A percentile compares a stretch with the other conserved stretches of the same genome.
These are phyloP conservation scores for Barbarea vulgaris DNA, from an alignment of 345 rosid species.

Conservation along the genomic window DNA sequence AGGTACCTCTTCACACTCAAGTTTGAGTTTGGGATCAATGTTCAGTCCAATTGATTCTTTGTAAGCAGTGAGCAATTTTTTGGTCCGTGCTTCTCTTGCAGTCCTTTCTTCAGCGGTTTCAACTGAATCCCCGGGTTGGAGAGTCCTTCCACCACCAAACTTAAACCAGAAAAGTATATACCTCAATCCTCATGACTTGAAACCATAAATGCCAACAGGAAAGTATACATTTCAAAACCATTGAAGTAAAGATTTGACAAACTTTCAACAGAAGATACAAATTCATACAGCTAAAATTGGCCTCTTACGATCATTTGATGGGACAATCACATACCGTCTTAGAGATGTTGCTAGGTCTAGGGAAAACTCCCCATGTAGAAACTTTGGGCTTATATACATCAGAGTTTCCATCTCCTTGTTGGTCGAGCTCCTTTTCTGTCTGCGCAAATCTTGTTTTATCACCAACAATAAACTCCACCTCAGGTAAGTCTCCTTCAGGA, in stretches of 20 bases:
- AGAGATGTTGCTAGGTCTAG: constrained; percentile 87
- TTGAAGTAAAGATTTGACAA: not conserved
- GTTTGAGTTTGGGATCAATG: constrained; percentile 72
- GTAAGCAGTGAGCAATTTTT: constrained; percentile 67
- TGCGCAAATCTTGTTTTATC: constrained; percentile 60
- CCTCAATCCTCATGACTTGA: constrained; percentile 7
- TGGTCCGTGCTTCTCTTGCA: constrained; percentile 68
- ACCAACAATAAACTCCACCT: constrained; percentile 89
- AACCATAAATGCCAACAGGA: not conserved
- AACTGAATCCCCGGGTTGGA: constrained; percentile 76
- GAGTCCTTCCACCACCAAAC: constrained; percentile 88
- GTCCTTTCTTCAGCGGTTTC: constrained; percentile 78
- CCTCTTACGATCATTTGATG: constrained; percentile 6
- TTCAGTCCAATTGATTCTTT: constrained; percentile 62
- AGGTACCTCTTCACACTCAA: constrained; percentile 78
- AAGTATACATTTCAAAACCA: constrained; percentile 9
- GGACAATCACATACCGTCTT: constrained; percentile 52
- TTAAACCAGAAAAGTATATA: constrained; percentile 34
- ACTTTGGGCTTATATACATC: constrained; percentile 85
- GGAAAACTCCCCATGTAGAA: constrained; percentile 93
- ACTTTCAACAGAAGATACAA: not conserved
- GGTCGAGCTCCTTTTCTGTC: constrained; percentile 42
- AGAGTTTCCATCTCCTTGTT: constrained; percentile 43
- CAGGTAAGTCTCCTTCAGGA: constrained; percentile 63
- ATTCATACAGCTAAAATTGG: constrained; percentile 1